phyloP scores from a whole-genome alignment of 2,329 filamentous ascomycete species.

The Fusarium sp. region DNA sequence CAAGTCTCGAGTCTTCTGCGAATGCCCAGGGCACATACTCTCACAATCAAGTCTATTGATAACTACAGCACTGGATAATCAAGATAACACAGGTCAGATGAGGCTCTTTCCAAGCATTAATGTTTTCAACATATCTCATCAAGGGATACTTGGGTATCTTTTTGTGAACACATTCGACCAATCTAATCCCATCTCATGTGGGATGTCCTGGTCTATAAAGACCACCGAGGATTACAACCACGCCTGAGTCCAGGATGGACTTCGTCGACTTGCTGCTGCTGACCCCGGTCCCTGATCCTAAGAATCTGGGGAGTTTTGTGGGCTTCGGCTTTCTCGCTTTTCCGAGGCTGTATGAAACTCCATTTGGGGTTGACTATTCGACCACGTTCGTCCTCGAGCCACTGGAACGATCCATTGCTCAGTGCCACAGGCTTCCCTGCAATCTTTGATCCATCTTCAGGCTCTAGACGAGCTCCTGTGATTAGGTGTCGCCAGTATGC shows the following conservation, averaged over 20 bases:
- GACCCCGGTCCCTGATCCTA: background rate
- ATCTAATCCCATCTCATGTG: background rate
- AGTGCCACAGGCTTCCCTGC: slow-evolving; percentile 17
- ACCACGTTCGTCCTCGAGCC: slow-evolving; percentile 18
- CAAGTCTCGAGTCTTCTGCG: background rate
- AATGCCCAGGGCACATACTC: background rate
- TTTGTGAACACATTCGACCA: background rate
- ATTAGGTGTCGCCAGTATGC: slow-evolving; percentile 30
- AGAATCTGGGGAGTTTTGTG: background rate
- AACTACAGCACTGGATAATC: background rate
- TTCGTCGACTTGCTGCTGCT: background rate
- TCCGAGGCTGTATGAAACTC: slow-evolving; percentile 14
- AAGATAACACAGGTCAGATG: background rate
- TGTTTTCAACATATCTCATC: background rate
- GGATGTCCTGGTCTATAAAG: background rate
- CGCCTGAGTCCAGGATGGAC: slow-evolving; percentile 7
- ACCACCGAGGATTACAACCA: slow-evolving; percentile 12
- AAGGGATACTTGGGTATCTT: background rate
- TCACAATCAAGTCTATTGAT: background rate
- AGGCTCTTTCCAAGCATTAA: background rate
- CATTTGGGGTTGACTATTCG: slow-evolving; percentile 15
- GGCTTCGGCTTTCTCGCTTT: background rate
- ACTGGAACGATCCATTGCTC: slow-evolving; percentile 18
- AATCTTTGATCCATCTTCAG: background rate
- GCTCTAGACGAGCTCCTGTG: slow-evolving; percentile 2